Evolutionary conservation across 345 rosid genomes (phyloP).

Genomic region (Psidium friedrichsthalianum): DNA sequence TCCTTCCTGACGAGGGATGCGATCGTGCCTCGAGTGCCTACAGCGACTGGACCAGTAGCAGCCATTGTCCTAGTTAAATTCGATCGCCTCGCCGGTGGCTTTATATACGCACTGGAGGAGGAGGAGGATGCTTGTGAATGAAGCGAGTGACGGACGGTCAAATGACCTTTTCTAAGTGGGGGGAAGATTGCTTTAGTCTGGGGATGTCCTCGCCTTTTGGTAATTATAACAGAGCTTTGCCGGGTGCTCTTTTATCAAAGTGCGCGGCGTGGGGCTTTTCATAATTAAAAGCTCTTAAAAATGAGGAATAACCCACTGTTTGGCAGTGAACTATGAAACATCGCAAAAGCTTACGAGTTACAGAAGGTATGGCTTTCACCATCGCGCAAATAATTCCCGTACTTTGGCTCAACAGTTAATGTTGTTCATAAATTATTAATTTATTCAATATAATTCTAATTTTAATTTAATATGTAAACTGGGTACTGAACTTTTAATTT

Average conservation of each 20-base stretch:
- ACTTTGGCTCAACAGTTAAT: no score
- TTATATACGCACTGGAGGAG: not conserved
- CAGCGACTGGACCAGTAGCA: constrained; percentile 38
- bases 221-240: not conserved
- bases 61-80: constrained; percentile 24
- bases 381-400: no score
- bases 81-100: not conserved
- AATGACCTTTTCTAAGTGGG: not conserved
- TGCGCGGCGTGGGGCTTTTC: not conserved
- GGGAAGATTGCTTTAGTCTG: constrained; percentile 7
- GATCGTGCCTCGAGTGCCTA: constrained; percentile 75
- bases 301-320: not conserved
- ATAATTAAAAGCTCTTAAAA: not conserved
- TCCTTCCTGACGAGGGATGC: constrained; percentile 74
- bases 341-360: not conserved
- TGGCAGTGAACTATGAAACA: not conserved
- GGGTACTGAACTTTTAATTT: no score
- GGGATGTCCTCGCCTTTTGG: not conserved
- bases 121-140: constrained; percentile 15
- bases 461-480: no score
- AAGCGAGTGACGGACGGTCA: constrained; percentile 19
- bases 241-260: not conserved
- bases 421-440: no score
- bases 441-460: no score
- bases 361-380: not conserved